phyloP scores from a whole-genome alignment of 192 early-diverging fungal species.

The Physocladia obscura region DNA sequence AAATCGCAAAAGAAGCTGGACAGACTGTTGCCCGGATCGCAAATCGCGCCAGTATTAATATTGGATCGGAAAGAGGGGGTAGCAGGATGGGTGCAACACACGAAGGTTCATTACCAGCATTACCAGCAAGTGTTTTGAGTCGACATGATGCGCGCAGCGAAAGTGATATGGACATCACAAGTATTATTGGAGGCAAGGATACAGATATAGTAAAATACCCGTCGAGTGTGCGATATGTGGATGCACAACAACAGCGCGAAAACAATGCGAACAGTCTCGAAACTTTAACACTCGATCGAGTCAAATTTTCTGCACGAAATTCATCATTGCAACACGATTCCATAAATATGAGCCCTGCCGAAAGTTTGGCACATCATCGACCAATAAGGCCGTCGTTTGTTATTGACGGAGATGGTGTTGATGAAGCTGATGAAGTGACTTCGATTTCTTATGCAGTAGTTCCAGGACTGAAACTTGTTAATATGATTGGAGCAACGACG shows the following conservation, averaged over 20 bases:
- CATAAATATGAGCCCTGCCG: too few relatives aligned
- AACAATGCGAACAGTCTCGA: not conserved
- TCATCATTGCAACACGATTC: not conserved
- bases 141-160: not conserved
- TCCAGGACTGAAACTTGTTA: conserved; percentile 16
- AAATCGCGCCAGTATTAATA: too few relatives aligned
- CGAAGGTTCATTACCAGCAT: too few relatives aligned
- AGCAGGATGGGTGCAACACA: too few relatives aligned
- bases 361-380: too few relatives aligned
- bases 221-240: not conserved
- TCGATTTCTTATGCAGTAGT: conserved; percentile 17
- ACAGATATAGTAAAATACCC: not conserved
- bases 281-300: not conserved
- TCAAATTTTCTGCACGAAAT: not conserved
- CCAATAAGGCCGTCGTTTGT: not conserved
- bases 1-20: conserved; percentile 30
- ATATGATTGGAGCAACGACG: conserved; percentile 12
- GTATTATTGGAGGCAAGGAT: too few relatives aligned
- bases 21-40: conserved; percentile 12
- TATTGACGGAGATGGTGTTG: conserved; percentile 15
- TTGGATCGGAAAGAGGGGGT: not conserved
- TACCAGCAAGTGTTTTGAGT: too few relatives aligned
- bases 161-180: not conserved
- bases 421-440: conserved; percentile 24
- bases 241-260: not conserved